A percentile compares a stretch with the other conserved stretches of the same genome.
These are phyloP conservation scores for Aspergillus novoparasiticus DNA, from an alignment of 2,329 filamentous ascomycete species.

Conservation along the genomic window DNA sequence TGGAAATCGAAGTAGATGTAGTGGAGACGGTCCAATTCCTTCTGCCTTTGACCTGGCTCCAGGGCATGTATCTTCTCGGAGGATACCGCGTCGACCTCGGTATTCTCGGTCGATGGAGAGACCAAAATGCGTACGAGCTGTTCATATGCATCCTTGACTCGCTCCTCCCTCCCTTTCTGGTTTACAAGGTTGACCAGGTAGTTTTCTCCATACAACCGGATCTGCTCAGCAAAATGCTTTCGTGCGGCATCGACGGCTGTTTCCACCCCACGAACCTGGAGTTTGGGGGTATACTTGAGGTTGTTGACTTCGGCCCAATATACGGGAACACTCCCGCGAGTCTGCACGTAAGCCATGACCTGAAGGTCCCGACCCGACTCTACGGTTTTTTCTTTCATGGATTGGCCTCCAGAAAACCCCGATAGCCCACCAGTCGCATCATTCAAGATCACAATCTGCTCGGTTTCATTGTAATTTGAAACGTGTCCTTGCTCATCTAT, in stretches of 20 bases:
- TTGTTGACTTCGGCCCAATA: conserved; percentile 97
- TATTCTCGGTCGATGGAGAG: conserved; percentile 66
- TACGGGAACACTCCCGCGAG: conserved; percentile 90
- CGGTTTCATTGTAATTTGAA: conserved; percentile 99
- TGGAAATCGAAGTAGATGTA: conserved; percentile 99
- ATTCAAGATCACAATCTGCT: conserved; percentile 88
- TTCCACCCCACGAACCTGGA: conserved; percentile 85
- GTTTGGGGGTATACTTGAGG: conserved; percentile 84
- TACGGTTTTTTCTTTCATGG: conserved; percentile 71
- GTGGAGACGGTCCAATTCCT: conserved; percentile 80
- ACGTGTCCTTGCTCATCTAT: conserved; percentile 92
- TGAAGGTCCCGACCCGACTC: conserved; percentile 74
- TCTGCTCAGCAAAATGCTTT: conserved; percentile 91
- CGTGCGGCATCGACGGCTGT: conserved; percentile 75
- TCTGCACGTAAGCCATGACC: conserved; percentile 93
- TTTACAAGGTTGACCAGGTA: conserved; percentile 98
- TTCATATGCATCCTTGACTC: conserved; percentile 92
- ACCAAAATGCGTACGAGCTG: conserved; percentile 79
- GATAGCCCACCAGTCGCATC: conserved; percentile 74
- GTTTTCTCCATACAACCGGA: conserved; percentile 90
- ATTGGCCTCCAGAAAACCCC: conserved; percentile 76
- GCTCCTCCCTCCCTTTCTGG: conserved; percentile 86
- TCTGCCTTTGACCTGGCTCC: conserved; percentile 61
- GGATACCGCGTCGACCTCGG: conserved; percentile 66
- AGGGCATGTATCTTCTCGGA: conserved; percentile 81